Percentiles rank a stretch among this genome's conserved stretches.
Conservation (phyloP, 164 flowering plant species). For the Pachysandra terminalis region DNA sequence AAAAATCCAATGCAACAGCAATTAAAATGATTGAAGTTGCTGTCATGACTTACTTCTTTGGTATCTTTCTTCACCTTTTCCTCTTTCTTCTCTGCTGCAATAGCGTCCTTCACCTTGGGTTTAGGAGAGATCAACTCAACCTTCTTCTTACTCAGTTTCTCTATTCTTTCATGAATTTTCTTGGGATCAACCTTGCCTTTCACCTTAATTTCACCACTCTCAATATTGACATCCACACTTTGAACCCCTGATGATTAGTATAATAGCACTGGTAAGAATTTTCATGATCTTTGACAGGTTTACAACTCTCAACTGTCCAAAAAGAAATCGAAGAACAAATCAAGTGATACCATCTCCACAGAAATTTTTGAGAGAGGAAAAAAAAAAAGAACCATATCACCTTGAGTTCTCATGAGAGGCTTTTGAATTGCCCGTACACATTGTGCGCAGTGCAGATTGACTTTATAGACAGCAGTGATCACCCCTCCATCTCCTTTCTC, state of each 20-base stretch:
- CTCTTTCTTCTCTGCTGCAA: conserved; percentile 13
- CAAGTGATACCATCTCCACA: too few species aligned
- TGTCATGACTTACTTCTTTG: conserved; percentile 23
- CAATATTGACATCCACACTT: conserved; percentile 43
- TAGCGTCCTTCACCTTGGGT: conserved; percentile 11
- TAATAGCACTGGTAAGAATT: background rate
- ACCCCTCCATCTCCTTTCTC: conserved; percentile 21
- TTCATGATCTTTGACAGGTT: background rate
- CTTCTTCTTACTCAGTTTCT: conserved; percentile 45
- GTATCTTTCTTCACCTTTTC: conserved; percentile 22
- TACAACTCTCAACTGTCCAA: background rate
- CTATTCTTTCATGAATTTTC: conserved; percentile 37
- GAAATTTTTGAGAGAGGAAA: too few species aligned
- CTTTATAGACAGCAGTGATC: conserved; percentile 53
- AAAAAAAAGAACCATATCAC: too few species aligned
- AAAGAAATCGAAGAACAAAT: too few species aligned
- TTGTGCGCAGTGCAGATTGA: conserved; percentile 63
- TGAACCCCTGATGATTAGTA: conserved; percentile 41
- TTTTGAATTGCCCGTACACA: conserved; percentile 53
- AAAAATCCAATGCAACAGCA: background rate
- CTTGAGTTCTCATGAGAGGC: conserved; percentile 53
- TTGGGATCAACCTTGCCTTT: conserved; percentile 47
- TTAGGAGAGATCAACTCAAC: conserved; percentile 34
- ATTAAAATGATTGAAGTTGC: too few species aligned
- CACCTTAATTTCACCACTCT: conserved; percentile 48